Evolutionary conservation across 306 rosid species (phyloP).

Genomic region (Mucuna pruriens): DNA sequence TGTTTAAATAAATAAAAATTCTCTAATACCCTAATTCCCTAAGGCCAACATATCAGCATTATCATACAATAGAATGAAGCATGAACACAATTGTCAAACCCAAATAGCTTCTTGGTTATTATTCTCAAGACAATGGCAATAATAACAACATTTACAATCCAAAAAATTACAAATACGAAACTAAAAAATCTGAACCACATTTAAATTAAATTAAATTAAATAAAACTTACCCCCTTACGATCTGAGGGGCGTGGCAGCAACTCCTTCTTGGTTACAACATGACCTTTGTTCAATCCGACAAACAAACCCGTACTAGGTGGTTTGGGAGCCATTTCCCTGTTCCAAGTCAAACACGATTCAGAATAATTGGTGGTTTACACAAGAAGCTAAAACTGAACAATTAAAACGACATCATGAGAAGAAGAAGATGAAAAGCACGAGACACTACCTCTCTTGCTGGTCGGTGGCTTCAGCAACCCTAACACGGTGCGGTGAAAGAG

Average conservation of each 20-base stretch:
- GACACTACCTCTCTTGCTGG: background rate
- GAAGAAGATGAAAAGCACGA: too few species aligned
- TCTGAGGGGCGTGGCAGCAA: conserved; percentile 80
- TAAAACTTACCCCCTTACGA: conserved; percentile 75
- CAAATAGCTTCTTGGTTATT: background rate
- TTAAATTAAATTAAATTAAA: background rate
- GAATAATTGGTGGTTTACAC: background rate
- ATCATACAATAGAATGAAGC: background rate
- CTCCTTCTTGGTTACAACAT: conserved; percentile 81
- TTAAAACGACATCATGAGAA: background rate
- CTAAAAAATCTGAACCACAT: background rate
- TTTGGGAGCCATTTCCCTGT: conserved; percentile 85
- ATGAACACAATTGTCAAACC: background rate
- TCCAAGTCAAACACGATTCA: background rate
- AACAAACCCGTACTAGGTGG: conserved; percentile 77
- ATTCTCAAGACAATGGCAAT: background rate
- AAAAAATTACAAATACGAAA: background rate
- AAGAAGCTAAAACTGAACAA: background rate
- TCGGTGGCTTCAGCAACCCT: background rate
- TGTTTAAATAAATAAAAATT: too few species aligned
- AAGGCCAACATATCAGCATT: background rate
- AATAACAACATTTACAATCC: background rate
- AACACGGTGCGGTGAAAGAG: background rate
- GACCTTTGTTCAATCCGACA: conserved; percentile 87
- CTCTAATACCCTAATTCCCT: too few species aligned